Evolutionary conservation across 345 rosid genomes (phyloP).

Genomic region (Citrus inodora): DNA sequence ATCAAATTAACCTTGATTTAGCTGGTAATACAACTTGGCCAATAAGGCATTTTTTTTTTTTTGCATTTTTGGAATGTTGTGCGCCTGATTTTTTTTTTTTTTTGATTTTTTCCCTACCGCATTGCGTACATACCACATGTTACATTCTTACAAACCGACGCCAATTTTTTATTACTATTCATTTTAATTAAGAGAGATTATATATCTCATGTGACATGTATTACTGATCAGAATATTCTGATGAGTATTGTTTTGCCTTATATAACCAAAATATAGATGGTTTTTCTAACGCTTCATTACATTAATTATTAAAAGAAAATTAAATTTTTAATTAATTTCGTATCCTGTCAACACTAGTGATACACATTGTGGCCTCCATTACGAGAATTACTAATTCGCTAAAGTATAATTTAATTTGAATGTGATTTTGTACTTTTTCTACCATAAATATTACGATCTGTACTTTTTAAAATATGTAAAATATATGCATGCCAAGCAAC

Average conservation of each 20-base stretch:
- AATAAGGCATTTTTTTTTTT: not conserved
- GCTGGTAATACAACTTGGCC: constrained; percentile 22
- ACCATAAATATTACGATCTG: no score
- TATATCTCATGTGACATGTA: not conserved
- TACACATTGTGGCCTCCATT: no score
- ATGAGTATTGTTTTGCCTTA: no score
- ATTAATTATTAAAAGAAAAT: no score
- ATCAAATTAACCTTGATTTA: not conserved
- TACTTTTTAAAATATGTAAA: no score
- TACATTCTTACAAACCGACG: not conserved
- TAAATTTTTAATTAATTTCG: no score
- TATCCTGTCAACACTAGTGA: no score
- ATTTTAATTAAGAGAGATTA: not conserved
- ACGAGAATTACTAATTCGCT: no score
- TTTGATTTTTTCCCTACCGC: not conserved
- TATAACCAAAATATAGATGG: not conserved
- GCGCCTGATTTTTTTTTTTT: not conserved
- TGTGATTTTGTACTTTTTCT: no score
- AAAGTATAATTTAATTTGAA: no score
- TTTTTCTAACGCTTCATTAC: not conserved
- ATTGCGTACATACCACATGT: not conserved
- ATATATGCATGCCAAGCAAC: no score
- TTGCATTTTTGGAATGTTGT: constrained; percentile 1
- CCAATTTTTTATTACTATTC: not conserved
- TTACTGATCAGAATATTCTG: not conserved